Evolutionary conservation across 441 rosid genomes (phyloP), one percentile per base, ranked within the genome.

Genomic region (Gossypium davidsonii): DNA sequence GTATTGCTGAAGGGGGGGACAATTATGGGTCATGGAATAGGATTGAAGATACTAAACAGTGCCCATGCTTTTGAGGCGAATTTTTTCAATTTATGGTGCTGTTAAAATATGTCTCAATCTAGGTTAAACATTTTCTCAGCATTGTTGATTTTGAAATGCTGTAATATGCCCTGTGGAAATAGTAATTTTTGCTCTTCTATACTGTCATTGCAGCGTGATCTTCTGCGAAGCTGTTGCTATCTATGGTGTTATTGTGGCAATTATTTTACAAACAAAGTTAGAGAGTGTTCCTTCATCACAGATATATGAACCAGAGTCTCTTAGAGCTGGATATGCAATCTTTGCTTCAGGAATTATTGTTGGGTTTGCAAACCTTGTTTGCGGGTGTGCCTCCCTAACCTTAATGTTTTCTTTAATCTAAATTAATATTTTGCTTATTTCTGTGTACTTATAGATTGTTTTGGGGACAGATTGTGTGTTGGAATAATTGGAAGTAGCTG

Each of bases 181-280:
- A 0, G 18, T 78, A 55, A 62, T 17, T 23, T 65, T 48, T 72
- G 11, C 44, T 57, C 39, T 49, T 74, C 23, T 58, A 3, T 59
- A 65, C 6, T 28, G 58, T 73, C 73, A 52, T 72, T 73, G 77
- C 95, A 93, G 99, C 70, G 97, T 95, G 15, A 95, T 95, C 75
- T 95, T 95, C 80, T 95, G 99, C 65, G 98, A 95, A 82, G 98
- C 98, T 64, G 98, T 94, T 77, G 98, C 98, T 64, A 94, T 94
- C 66, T 94, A 94, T 83, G 98, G 98, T 5, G 97, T 94, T 34
- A 94, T 94, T 52, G 97, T 94, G 77, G 98, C 98, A 58, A 92
- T 94, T 82, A 94, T 94, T 56, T 78, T 92, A 70, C 98, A 94
- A 85, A 94, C 98, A 17, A 94, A 94, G 83, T 76, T 95, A 74